Evolutionary conservation across 352 stramenopile species (phyloP).

Genomic region (Phytophthora fragariaefolia): DNA sequence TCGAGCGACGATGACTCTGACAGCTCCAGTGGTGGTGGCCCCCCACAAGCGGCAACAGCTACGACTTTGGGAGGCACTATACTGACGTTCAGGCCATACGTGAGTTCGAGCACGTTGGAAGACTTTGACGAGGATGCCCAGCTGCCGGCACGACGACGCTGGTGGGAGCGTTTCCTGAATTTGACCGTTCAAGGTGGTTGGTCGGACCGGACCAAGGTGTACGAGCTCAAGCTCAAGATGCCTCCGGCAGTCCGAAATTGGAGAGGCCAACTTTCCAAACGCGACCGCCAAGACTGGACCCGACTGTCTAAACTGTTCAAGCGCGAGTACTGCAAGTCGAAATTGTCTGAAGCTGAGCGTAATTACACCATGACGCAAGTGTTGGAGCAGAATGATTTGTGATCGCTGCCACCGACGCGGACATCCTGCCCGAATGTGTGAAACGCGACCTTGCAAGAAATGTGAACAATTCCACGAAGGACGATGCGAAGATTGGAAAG

Average conservation of each 20-base stretch:
- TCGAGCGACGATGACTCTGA: neutral
- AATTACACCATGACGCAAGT: neutral
- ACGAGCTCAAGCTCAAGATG: too few relatives aligned
- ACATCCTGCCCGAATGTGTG: neutral
- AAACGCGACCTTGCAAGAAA: neutral
- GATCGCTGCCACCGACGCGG: neutral
- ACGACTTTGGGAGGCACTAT: too few relatives aligned
- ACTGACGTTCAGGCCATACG: too few relatives aligned
- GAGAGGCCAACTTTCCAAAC: neutral
- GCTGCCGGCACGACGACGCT: too few relatives aligned
- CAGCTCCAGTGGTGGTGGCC: neutral
- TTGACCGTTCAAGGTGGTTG: too few relatives aligned
- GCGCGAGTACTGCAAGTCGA: neutral
- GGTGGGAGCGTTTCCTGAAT: too few relatives aligned
- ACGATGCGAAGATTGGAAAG: neutral
- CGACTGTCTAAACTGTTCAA: neutral
- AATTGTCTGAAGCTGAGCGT: neutral
- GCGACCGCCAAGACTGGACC: neutral
- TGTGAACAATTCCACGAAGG: neutral
- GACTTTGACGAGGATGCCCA: too few relatives aligned
- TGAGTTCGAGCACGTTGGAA: too few relatives aligned
- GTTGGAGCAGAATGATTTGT: neutral
- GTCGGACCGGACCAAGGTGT: too few relatives aligned
- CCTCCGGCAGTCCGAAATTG: neutral
- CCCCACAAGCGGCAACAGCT: too few relatives aligned